phyloP scores from a whole-genome alignment of 257 asterid species.

The Plantago ovata region DNA sequence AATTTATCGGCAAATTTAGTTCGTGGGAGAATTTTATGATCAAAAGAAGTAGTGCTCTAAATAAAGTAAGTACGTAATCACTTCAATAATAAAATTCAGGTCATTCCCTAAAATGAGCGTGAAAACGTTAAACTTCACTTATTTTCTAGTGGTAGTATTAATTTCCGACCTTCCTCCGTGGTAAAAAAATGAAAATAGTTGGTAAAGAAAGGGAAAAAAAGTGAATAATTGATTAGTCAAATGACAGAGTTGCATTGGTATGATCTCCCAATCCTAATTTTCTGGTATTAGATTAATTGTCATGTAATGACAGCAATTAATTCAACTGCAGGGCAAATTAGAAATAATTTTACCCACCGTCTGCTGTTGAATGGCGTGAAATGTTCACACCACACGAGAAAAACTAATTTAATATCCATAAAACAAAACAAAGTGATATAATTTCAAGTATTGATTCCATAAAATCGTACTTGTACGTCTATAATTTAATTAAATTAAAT shows the following conservation, averaged over 20 bases:
- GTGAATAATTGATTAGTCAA: slow-evolving; percentile 7
- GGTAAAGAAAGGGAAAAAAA: background rate
- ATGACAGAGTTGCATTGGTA: slow-evolving; percentile 8
- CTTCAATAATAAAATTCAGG: too few species aligned
- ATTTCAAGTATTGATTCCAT: background rate
- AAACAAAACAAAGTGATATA: background rate
- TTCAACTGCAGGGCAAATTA: background rate
- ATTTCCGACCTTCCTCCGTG: too few species aligned
- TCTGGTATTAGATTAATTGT: background rate
- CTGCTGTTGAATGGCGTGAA: slow-evolving; percentile 6
- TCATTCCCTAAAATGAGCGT: too few species aligned
- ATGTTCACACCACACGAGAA: slow-evolving; percentile 7
- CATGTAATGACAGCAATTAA: slow-evolving; percentile 5
- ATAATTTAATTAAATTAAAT: background rate
- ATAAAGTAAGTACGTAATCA: too few species aligned
- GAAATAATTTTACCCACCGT: background rate
- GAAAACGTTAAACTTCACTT: background rate
- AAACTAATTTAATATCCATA: background rate
- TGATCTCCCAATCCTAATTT: background rate
- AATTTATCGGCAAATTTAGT: too few species aligned
- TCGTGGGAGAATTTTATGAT: too few species aligned
- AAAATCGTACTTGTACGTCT: slow-evolving; percentile 1
- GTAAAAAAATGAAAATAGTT: too few species aligned
- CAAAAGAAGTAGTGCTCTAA: too few species aligned
- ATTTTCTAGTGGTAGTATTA: too few species aligned